These are phyloP conservation scores for Calonectria ilicicola DNA, from an alignment of 2,329 filamentous ascomycete genomes.

Conservation along the genomic window DNA sequence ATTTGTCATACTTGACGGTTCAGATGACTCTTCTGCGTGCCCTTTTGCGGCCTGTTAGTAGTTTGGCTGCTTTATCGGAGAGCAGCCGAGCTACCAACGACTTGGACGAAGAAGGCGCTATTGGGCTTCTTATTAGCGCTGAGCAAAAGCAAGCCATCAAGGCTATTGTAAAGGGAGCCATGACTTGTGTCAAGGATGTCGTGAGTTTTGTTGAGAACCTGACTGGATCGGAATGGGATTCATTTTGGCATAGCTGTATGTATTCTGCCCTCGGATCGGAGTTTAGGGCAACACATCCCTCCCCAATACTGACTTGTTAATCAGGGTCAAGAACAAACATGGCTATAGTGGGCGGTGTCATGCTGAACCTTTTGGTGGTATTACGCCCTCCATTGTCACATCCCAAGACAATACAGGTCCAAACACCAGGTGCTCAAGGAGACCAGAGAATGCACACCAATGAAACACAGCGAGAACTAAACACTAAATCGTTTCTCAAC, in stretches of 20 bases:
- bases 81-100: background rate
- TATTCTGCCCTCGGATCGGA: background rate
- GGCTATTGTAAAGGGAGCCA: background rate
- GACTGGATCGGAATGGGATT: background rate
- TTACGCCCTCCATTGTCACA: background rate
- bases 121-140: background rate
- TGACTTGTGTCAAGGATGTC: background rate
- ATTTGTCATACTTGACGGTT: background rate
- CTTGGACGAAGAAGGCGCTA: background rate
- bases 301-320: background rate
- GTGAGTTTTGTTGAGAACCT: background rate
- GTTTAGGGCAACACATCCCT: background rate
- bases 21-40: background rate
- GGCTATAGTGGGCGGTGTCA: background rate
- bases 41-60: background rate
- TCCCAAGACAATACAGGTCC: background rate
- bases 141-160: background rate
- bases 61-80: background rate
- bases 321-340: slow-evolving; percentile 3
- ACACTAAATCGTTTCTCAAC: background rate
- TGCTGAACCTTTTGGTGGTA: background rate
- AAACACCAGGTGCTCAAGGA: background rate
- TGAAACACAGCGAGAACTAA: background rate
- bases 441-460: background rate
- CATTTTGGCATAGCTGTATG: background rate